These are phyloP conservation scores for Yamadazyma sp. DNA, from an alignment of 805 yeast genomes.

Conservation along the genomic window DNA sequence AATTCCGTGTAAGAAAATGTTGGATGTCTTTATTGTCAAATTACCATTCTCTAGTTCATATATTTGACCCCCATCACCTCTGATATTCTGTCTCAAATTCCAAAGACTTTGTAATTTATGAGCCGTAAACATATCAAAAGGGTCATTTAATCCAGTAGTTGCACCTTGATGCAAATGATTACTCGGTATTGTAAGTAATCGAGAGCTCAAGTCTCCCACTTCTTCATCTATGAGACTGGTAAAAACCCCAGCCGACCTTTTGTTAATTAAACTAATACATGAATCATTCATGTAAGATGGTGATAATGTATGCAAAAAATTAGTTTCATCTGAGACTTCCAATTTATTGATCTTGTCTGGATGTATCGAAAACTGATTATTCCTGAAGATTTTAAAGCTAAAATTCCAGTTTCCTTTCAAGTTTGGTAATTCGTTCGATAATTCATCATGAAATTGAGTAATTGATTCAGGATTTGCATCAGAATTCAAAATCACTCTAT, in stretches of 20 bases:
- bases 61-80: slow-evolving; percentile 73
- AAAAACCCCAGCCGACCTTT: slow-evolving; percentile 34
- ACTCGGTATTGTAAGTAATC: slow-evolving; percentile 29
- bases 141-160: slow-evolving; percentile 53
- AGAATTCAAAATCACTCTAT: slow-evolving; percentile 35
- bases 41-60: slow-evolving; percentile 55
- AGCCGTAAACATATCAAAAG: slow-evolving; percentile 52
- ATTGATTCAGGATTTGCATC: slow-evolving; percentile 57
- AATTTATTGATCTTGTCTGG: slow-evolving; percentile 28
- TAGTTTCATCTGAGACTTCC: slow-evolving; percentile 32
- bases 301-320: slow-evolving; percentile 48
- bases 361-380: slow-evolving; percentile 53
- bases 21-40: slow-evolving; percentile 59
- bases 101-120: slow-evolving; percentile 67
- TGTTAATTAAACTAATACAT: slow-evolving; percentile 48
- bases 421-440: slow-evolving; percentile 65
- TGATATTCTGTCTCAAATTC: slow-evolving; percentile 63
- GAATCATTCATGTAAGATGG: slow-evolving; percentile 48
- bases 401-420: slow-evolving; percentile 64
- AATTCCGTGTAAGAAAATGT: slow-evolving; percentile 69
- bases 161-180: slow-evolving; percentile 48
- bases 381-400: slow-evolving; percentile 63
- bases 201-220: slow-evolving; percentile 11
- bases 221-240: slow-evolving; percentile 35
- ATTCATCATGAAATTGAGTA: slow-evolving; percentile 64